Evolutionary conservation across 1,284 basidiomycete species (phyloP), one percentile per base, ranked within the genome.

Genomic region (Anthracocystis walkeri): DNA sequence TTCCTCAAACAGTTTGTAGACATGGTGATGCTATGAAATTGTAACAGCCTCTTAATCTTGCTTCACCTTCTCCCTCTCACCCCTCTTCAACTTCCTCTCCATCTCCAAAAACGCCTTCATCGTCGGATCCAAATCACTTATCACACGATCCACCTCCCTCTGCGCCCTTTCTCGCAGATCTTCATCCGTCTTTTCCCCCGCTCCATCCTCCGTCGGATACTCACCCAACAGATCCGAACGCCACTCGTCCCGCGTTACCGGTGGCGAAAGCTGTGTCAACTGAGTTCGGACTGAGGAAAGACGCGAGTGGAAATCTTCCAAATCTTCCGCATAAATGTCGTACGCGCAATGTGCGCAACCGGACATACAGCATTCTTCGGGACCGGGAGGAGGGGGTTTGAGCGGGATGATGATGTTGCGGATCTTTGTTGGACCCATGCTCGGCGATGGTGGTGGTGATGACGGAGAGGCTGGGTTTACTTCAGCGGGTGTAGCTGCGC

Each of bases 291-390:
- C 86, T 0, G 86, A 78, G 1, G 81, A 80, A 1, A 94, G 76
- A 1, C 90, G 87, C 7, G 88, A 86, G 35, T 89, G 88, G 85
- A 93, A 93, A 12, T 87, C 87, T n/a, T 88, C 87, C 4, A 93
- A 85, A 0, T 92, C 90, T 53, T 94, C 93, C 58, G 91, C 90
- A 85, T 95, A 93, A 27, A 95, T 86, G 77, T 94, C 93, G 84
- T 95, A 92, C 7, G 95, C 92, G 85, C 94, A 95, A 38, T 94
- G 87, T 0, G 93, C 92, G 79, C 94, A 95, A 31, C 93, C 93
- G 10, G 92, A 93, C 93, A 94, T 94, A 86, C 93, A 95, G 85
- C 93, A 94, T 86, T 94, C 84, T 62, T 84, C 84, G 4, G 82
- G 78, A 3, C 84, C 84, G 1, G 84, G 84, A 20, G 84, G 82